Evolutionary conservation across 495 filamentous ascomycete species (phyloP).

Genomic region (Penicillium robsamsonii): DNA sequence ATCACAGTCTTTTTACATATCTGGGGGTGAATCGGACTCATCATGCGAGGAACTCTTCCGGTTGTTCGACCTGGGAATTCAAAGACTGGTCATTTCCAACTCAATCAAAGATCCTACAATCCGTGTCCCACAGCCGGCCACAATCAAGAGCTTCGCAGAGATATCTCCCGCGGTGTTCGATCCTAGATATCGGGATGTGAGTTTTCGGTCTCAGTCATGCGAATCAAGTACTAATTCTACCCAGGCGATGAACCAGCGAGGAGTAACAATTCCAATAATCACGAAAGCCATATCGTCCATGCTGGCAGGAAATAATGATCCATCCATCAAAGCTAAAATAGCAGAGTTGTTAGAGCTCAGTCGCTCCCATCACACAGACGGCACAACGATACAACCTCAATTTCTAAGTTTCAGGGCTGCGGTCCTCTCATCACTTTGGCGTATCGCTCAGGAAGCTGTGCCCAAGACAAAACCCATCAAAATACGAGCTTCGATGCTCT

Average conservation of each 20-base stretch:
- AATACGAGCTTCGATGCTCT: neutral
- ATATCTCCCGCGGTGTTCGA: constrained; percentile 40
- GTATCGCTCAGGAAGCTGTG: constrained; percentile 27
- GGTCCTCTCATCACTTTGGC: constrained; percentile 30
- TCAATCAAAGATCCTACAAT: constrained; percentile 6
- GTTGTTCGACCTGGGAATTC: constrained; percentile 32
- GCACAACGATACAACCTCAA: neutral
- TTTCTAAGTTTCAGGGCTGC: constrained; percentile 4
- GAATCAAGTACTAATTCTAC: constrained; percentile 6
- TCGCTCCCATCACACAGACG: too few species aligned
- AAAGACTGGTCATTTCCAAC: constrained; percentile 22
- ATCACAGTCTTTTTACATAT: neutral
- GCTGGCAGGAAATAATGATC: constrained; percentile 20
- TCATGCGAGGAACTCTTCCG: constrained; percentile 3
- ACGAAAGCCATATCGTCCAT: constrained; percentile 36
- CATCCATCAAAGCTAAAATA: constrained; percentile 14
- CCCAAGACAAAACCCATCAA: constrained; percentile 10
- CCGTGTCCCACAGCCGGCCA: constrained; percentile 5
- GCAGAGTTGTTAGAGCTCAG: constrained; percentile 1
- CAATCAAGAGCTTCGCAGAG: constrained; percentile 21
- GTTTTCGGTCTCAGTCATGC: neutral
- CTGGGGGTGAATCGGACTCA: neutral
- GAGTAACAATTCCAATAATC: constrained; percentile 34
- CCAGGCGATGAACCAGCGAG: constrained; percentile 43
- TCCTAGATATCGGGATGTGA: constrained; percentile 36